Conservation (phyloP, 805 yeast species). For the Metschnikowia bowlesiae region DNA sequence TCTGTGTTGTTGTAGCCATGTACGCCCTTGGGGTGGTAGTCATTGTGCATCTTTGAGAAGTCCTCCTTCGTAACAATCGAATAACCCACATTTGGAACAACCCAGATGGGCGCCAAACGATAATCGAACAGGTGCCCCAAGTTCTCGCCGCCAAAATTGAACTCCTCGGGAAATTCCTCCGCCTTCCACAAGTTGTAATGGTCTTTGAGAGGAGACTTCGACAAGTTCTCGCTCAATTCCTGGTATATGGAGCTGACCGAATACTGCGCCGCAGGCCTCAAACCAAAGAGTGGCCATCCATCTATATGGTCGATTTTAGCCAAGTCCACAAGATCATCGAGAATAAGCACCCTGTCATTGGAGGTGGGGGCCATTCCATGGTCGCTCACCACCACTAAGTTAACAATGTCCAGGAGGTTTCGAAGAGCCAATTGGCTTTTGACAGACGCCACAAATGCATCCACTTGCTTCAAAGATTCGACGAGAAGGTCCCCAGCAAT, state of each 20-base stretch:
- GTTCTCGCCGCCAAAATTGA: slow-evolving; percentile 49
- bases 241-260: slow-evolving; percentile 43
- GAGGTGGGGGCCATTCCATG: slow-evolving; percentile 94
- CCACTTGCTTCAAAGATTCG: slow-evolving; percentile 58
- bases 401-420: slow-evolving; percentile 61
- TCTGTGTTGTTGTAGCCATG: slow-evolving; percentile 83
- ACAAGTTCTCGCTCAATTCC: slow-evolving; percentile 35
- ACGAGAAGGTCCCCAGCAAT: slow-evolving; percentile 56
- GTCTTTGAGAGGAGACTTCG: slow-evolving; percentile 20
- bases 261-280: slow-evolving; percentile 49
- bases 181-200: slow-evolving; percentile 46
- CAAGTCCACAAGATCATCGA: slow-evolving; percentile 67
- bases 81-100: slow-evolving; percentile 80
- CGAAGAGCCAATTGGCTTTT: slow-evolving; percentile 46
- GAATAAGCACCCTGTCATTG: slow-evolving; percentile 57
- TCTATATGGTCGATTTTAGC: slow-evolving; percentile 56
- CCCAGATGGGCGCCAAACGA: slow-evolving; percentile 81
- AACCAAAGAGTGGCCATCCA: slow-evolving; percentile 85
- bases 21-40: slow-evolving; percentile 66
- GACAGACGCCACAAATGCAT: slow-evolving; percentile 52
- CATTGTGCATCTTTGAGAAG: slow-evolving; percentile 44
- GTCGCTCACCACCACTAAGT: slow-evolving; percentile 77
- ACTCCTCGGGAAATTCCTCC: slow-evolving; percentile 51
- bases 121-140: slow-evolving; percentile 41
- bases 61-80: slow-evolving; percentile 59